Evolutionary conservation across 139 green algal genomes (phyloP).

Genomic region (Auxenochlorella pyrenoidosa): DNA sequence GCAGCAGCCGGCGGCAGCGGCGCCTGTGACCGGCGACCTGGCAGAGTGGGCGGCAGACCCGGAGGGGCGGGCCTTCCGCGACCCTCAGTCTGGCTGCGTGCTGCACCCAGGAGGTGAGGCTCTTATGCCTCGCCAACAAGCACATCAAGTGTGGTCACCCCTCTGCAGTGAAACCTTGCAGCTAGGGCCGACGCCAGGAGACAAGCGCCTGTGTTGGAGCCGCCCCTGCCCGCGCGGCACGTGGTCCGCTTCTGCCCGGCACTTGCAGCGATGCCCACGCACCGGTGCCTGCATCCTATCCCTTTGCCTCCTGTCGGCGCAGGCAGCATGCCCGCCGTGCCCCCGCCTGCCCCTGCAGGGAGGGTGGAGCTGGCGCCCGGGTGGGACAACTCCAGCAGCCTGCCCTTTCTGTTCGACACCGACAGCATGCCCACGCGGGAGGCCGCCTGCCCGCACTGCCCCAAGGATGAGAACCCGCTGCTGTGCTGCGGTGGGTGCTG

Average conservation of each 20-base stretch:
- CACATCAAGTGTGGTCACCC: too few relatives aligned
- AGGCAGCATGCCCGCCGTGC: not conserved
- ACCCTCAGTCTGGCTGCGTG: not conserved
- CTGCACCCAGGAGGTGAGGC: conserved; percentile 5
- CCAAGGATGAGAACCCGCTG: not conserved
- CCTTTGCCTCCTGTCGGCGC: not conserved
- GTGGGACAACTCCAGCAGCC: not conserved
- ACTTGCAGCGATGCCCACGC: not conserved
- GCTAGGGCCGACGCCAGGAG: too few relatives aligned
- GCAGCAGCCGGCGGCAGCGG: not conserved
- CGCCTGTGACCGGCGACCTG: not conserved
- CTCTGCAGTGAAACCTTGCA: too few relatives aligned
- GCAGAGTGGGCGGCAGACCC: not conserved
- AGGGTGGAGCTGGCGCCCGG: not conserved
- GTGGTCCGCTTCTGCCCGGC: too few relatives aligned
- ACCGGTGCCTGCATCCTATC: not conserved
- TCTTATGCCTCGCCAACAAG: not conserved
- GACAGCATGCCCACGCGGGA: not conserved
- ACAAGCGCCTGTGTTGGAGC: too few relatives aligned
- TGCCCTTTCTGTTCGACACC: conserved; percentile 31
- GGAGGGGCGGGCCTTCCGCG: not conserved
- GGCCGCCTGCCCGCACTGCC: conserved; percentile 3
- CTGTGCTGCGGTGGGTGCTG: conserved; percentile 27
- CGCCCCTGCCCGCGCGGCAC: too few relatives aligned
- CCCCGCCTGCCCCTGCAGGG: not conserved